These are phyloP conservation scores for Phytopythium sindhum DNA, from an alignment of 352 stramenopile genomes.

Conservation along the genomic window DNA sequence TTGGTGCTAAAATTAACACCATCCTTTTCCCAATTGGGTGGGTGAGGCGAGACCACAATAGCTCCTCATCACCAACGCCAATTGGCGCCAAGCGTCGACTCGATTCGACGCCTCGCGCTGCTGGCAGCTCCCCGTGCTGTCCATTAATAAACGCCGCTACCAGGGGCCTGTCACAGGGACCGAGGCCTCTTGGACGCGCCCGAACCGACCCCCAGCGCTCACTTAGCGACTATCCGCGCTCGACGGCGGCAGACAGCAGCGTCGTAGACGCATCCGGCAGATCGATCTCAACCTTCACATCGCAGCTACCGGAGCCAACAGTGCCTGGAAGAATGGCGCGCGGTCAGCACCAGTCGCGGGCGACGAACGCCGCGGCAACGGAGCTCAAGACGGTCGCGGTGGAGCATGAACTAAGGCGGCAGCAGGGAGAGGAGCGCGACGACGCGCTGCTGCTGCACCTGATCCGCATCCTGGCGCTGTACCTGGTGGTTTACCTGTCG, in stretches of 20 bases:
- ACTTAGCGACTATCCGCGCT: slow-evolving; percentile 4
- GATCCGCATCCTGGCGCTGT: slow-evolving; percentile 57
- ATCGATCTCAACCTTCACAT: background rate
- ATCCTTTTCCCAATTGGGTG: background rate
- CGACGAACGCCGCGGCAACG: background rate
- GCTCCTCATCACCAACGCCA: background rate
- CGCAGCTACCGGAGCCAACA: too few relatives aligned
- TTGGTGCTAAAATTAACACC: background rate
- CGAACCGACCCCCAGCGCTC: background rate
- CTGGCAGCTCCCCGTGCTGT: background rate
- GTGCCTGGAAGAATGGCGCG: background rate
- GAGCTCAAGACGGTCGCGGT: background rate
- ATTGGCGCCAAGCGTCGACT: background rate
- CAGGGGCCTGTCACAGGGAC: too few relatives aligned
- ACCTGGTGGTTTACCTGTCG: slow-evolving; percentile 54
- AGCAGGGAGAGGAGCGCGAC: background rate
- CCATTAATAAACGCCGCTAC: slow-evolving; percentile 8
- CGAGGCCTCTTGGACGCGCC: background rate
- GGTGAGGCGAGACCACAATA: slow-evolving; percentile 4
- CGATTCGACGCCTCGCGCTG: background rate
- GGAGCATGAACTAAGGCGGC: background rate
- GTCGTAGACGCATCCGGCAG: too few relatives aligned
- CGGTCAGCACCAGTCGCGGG: background rate
- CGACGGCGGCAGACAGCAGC: too few relatives aligned
- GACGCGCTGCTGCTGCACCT: slow-evolving; percentile 54